Base-by-base conservation (phyloP, 2,329 filamentous ascomycete species). In the Curvularia sp. region DNA sequence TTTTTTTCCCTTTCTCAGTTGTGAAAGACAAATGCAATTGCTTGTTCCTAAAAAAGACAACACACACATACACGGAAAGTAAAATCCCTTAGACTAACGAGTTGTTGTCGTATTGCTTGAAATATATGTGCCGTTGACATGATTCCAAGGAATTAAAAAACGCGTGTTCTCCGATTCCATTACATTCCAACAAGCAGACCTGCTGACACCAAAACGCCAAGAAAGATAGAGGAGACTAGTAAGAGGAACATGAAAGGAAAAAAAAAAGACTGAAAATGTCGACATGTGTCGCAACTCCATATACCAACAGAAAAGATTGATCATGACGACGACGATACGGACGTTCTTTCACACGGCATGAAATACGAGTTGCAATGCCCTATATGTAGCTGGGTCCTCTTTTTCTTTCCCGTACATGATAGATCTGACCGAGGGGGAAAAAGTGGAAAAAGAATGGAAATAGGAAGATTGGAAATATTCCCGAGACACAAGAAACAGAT, bases 301-400 rank as follows among this genome's bases (percentile, higher is more conserved):
- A 41, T 49, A 28, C 22, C 41, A 26, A 43, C 12, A 43, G 26
- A 26, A n/a, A 5, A 43, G 13, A 43, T 18, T 18, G 13, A 49
- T 39, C 18, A 41, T 49, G 35, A 41, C 8, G 48, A 49, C 35
- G 22, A 49, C 8, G 10, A 41, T 22, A 31, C n/a, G 24, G 28
- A 31, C 28, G 9, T 31, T 49, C 47, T 15, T 39, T 38, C 33
- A 47, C 33, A 18, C 35, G 12, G 30, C 48, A 33, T 22, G 8
- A 28, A 39, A 49, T 28, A 33, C 48, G 33, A 49, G 48, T 49
- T 49, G 33, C 31, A 38, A 38, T 35, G 48, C 33, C 24, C 33
- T 39, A 28, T 12, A 22, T 48, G 20, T 4, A 48, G 10, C 22
- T 41, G 15, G 48, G 5, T 20, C 33, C 33, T 49, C 15, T 49